Evolutionary conservation across 371 early-diverging fungal genomes (phyloP).

Genomic region (Mucor lusitanicus): DNA sequence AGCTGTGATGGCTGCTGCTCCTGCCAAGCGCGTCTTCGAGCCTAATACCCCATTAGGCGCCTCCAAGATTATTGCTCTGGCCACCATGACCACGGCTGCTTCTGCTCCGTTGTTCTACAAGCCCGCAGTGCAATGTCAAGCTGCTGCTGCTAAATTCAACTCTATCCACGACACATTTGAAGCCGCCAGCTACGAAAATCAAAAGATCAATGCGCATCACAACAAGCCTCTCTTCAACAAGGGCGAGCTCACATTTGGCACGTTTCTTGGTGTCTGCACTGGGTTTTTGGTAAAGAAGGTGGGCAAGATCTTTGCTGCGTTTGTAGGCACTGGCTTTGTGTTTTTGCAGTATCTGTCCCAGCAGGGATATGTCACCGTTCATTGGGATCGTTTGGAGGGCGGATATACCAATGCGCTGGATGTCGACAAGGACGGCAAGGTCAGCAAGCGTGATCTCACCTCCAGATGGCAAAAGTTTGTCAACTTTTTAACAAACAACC

Average conservation of each 20-base stretch:
- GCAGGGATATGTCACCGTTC: slow-evolving; percentile 57
- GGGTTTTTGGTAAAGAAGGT: slow-evolving; percentile 52
- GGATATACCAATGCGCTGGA: slow-evolving; percentile 39
- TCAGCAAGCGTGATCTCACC: slow-evolving; percentile 45
- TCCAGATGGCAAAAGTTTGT: slow-evolving; percentile 45
- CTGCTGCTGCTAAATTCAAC: slow-evolving; percentile 21
- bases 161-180: not conserved
- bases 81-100: slow-evolving; percentile 6
- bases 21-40: slow-evolving; percentile 1
- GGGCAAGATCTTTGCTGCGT: slow-evolving; percentile 41
- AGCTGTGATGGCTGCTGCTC: not conserved
- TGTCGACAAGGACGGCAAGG: slow-evolving; percentile 54
- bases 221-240: slow-evolving; percentile 28
- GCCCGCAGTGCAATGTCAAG: slow-evolving; percentile 33
- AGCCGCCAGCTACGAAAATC: not conserved
- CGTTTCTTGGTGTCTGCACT: slow-evolving; percentile 49
- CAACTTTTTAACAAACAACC: slow-evolving; percentile 54
- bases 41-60: slow-evolving; percentile 1
- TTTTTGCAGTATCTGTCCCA: slow-evolving; percentile 50
- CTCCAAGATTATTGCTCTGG: slow-evolving; percentile 23
- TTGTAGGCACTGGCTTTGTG: slow-evolving; percentile 45
- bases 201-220: not conserved
- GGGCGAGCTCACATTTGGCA: slow-evolving; percentile 49
- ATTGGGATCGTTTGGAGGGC: slow-evolving; percentile 58
- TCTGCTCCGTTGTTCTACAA: slow-evolving; percentile 22